Base-by-base conservation (phyloP, 2,329 filamentous ascomycete species). In the Eutypa lata region DNA sequence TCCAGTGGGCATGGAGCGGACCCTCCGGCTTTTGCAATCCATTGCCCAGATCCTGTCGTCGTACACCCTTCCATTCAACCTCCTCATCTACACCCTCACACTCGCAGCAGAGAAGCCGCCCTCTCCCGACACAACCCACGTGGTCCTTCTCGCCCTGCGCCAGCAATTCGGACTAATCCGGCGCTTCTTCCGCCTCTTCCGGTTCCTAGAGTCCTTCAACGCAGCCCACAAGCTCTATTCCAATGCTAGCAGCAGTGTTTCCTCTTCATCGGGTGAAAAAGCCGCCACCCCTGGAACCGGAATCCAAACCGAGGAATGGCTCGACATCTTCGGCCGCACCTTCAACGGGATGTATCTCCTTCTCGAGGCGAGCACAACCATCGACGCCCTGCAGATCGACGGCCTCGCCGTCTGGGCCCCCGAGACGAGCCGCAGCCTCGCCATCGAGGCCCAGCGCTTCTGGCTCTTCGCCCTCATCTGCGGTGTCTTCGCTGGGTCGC, bases 311-410 rank as follows among this genome's bases (percentile, higher is more conserved):
- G 76, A 72, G 48, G 66, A 60, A 24, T 78, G 71, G 71, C 71
- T 89, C 2, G 81, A 84, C 37, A 71, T 86, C 5, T 70, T 78
- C 16, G 77, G 79, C 48, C 80, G 78, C 69, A 79, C 79, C 7
- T 83, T 83, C 61, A 76, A 86, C 48, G 87, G 86, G 47, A 71
- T 87, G 53, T 90, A 89, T 65, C 79, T 87, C 51, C 71, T 88
- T 21, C 73, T 89, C 53, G 88, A 91, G 71, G 80, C 82, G 55
- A 65, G 78, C 40, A 88, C 84, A 0, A 77, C 89, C 47, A 73
- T 84, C 55, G 76, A 87, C 71, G 68, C 76, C 24, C 58, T 77
- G 48, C 64, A 63, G 18, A 65, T 79, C 18, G 60, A 69, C 42
- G 72, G 71, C 50, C 57, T 83, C 56, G 71, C 79, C 46, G 67